phyloP scores from a whole-genome alignment of 2,329 filamentous ascomycete species.

The Nigrospora oryzae region DNA sequence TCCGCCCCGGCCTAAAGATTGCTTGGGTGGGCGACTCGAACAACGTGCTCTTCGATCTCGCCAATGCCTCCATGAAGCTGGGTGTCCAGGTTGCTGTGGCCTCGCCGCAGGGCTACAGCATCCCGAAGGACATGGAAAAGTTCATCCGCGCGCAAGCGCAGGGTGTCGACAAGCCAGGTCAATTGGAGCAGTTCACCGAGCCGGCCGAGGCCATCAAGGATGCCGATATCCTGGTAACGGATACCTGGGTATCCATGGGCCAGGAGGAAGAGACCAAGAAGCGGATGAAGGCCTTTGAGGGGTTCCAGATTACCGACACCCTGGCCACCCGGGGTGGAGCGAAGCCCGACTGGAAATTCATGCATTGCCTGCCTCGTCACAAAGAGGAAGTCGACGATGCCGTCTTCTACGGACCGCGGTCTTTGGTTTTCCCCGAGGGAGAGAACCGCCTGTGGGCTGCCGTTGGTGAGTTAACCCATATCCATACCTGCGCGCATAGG shows the following conservation, averaged over 20 bases:
- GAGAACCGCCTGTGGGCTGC: conserved; percentile 93
- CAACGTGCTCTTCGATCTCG: conserved; percentile 92
- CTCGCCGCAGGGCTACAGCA: conserved; percentile 76
- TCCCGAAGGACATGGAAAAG: conserved; percentile 65
- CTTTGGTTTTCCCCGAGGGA: conserved; percentile 85
- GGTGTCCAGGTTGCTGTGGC: conserved; percentile 83
- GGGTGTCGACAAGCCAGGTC: conserved; percentile 51
- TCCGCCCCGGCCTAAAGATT: conserved; percentile 76
- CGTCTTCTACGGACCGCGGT: conserved; percentile 82
- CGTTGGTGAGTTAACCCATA: conserved; percentile 46
- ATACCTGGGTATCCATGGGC: conserved; percentile 98
- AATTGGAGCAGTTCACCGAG: conserved; percentile 64
- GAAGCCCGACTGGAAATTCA: conserved; percentile 88
- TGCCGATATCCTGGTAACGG: conserved; percentile 86
- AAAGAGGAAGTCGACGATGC: conserved; percentile 89
- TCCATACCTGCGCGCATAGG: not conserved
- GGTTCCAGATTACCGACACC: conserved; percentile 86
- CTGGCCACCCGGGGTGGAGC: conserved; percentile 78
- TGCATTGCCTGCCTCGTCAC: conserved; percentile 94
- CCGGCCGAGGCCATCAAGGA: conserved; percentile 80
- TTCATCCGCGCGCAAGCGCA: conserved; percentile 59
- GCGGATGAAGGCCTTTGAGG: conserved; percentile 71
- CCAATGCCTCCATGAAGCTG: conserved; percentile 78
- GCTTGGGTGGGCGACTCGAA: conserved; percentile 97
- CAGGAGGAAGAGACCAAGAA: conserved; percentile 79